These are phyloP conservation scores for Malassezia globosa DNA, from an alignment of 1,284 basidiomycete genomes.

Conservation along the genomic window DNA sequence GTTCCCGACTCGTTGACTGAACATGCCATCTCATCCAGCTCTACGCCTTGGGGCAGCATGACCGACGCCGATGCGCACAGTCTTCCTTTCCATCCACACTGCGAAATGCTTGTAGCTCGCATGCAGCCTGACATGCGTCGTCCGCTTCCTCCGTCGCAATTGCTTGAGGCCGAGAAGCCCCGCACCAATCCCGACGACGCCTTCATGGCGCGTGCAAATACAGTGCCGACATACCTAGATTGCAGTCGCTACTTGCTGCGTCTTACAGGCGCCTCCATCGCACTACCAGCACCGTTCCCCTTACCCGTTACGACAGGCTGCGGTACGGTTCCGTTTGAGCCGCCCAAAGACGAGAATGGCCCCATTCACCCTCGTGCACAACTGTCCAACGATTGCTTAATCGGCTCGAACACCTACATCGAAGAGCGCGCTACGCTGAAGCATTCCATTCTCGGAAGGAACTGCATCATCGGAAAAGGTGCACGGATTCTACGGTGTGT, in stretches of 20 bases:
- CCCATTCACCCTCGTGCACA: constrained; percentile 63
- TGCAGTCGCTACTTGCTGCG: constrained; percentile 57
- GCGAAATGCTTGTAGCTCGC: constrained; percentile 9
- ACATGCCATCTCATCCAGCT: neutral
- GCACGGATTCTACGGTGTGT: constrained; percentile 76
- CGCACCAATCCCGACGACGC: constrained; percentile 47
- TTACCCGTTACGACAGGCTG: constrained; percentile 48
- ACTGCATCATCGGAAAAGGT: constrained; percentile 76
- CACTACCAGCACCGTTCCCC: constrained; percentile 11
- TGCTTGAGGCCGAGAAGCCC: constrained; percentile 16
- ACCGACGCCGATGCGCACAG: neutral
- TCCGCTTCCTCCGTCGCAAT: constrained; percentile 8
- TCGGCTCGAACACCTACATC: constrained; percentile 69
- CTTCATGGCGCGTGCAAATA: constrained; percentile 67
- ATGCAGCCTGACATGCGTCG: constrained; percentile 10
- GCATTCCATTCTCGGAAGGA: constrained; percentile 72
- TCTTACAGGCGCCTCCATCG: constrained; percentile 9
- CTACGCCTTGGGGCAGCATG: neutral
- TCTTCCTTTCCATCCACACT: constrained; percentile 11
- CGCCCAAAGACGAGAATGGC: constrained; percentile 3
- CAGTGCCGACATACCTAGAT: constrained; percentile 68
- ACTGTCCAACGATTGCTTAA: constrained; percentile 71
- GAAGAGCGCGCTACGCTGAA: constrained; percentile 77
- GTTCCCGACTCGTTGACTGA: neutral
- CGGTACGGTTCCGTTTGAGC: constrained; percentile 4